A percentile compares a stretch with the other conserved stretches of the same genome.
Evolutionary conservation across 176 grass and related monocot species (phyloP).

Genomic region (Puccinellia tenuiflora): DNA sequence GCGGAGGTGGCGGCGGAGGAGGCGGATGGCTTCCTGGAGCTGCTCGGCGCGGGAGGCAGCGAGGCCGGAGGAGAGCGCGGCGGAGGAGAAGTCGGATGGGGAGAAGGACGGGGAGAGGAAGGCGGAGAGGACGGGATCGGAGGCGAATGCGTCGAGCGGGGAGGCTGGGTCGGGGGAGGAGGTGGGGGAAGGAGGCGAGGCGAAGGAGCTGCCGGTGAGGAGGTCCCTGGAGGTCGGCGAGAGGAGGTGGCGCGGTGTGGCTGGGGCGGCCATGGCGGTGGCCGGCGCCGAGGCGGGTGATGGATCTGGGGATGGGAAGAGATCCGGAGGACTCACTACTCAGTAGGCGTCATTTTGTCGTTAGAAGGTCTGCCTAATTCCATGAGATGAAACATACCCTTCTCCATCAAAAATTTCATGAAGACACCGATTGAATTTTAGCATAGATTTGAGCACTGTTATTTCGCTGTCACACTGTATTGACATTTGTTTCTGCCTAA

Average conservation of each 20-base stretch:
- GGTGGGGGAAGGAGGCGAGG: conserved; percentile 22
- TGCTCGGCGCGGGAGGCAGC: conserved; percentile 79
- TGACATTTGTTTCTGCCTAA: neutral
- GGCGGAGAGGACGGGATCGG: conserved; percentile 83
- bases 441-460: neutral
- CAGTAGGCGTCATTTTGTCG: conserved; percentile 3
- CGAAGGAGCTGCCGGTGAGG: conserved; percentile 30
- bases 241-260: conserved; percentile 40
- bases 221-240: conserved; percentile 52
- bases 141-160: conserved; percentile 79
- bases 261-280: conserved; percentile 52
- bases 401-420: neutral
- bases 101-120: conserved; percentile 88
- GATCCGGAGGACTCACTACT: conserved; percentile 16
- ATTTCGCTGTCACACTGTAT: neutral
- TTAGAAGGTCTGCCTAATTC: neutral
- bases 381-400: neutral
- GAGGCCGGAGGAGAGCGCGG: conserved; percentile 83
- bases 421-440: neutral
- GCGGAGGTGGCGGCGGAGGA: conserved; percentile 76
- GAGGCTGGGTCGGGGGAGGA: conserved; percentile 32
- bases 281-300: conserved; percentile 10
- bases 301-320: conserved; percentile 29
- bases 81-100: conserved; percentile 79
- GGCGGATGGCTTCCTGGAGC: conserved; percentile 81